phyloP scores from a whole-genome alignment of 2,329 filamentous ascomycete species.

The Sclerotinia trifoliorum region DNA sequence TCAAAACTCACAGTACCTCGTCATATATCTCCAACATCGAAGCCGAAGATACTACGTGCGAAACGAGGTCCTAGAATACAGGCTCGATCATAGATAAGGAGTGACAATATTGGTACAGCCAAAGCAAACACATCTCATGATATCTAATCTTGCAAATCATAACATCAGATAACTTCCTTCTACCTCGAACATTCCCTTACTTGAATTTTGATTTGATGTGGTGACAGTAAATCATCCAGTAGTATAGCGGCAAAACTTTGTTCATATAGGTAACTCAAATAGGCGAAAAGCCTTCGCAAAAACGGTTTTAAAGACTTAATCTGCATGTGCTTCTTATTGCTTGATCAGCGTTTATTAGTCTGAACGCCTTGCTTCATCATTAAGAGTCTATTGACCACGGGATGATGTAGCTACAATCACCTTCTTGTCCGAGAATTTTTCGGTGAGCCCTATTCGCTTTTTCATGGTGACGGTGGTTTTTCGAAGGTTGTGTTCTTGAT shows the following conservation, averaged over 20 bases:
- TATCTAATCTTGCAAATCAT: neutral
- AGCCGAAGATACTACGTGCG: neutral
- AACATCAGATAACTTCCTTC: neutral
- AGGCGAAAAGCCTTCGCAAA: neutral
- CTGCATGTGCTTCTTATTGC: conserved; percentile 8
- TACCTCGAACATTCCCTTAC: neutral
- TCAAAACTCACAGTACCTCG: neutral
- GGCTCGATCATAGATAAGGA: too few relatives aligned
- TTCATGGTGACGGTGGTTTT: neutral
- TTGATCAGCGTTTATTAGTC: neutral
- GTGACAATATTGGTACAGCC: neutral
- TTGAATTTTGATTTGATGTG: neutral
- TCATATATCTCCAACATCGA: neutral
- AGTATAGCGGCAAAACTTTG: neutral
- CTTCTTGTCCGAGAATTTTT: neutral
- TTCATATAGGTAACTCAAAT: neutral
- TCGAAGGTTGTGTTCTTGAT: neutral
- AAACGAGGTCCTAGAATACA: neutral
- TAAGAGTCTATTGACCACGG: conserved; percentile 4
- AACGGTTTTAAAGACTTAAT: neutral
- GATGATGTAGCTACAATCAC: neutral
- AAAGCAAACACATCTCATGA: neutral
- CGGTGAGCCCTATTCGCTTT: neutral
- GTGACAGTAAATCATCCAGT: neutral
- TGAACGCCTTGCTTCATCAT: conserved; percentile 3